Base-by-base conservation (phyloP, 768 basidiomycete genomes). In the Boletus rubroflammeus region DNA sequence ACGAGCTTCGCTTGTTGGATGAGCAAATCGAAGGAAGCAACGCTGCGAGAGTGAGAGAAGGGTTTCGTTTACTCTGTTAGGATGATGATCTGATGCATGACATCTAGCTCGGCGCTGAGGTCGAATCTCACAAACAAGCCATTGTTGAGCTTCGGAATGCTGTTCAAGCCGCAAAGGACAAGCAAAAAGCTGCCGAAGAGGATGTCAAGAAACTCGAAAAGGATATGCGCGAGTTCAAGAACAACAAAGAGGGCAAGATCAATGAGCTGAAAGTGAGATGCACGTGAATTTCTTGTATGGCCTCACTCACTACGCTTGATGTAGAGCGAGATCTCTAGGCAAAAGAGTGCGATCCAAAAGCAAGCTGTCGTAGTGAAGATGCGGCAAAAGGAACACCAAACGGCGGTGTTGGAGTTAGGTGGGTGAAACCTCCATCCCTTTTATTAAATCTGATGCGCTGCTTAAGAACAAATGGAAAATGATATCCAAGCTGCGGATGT, bases 211-310 rank as follows among this genome's bases (percentile, higher is more conserved):
- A 87, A 64, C 83, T 98, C 23, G 93, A 98, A 73, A 87, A 87
- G 63, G 97, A 99, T 68, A 98, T 99, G 93, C 83, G 83, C 51
- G 97, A 98, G 75, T 98, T 99, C 78, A 95, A 97, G 76, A 88
- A 95, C 72, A 95, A 99, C 75, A 97, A 97, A 69, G 97, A 98
- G 47, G 93, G 93, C 44, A 98, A 98, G 73, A 89, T 92, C 51
- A 88, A 87, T 17, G 90, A 98, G 67, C 81, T 98, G 59, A 97
- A 95, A 78, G 95, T 90, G 53, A 43, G 75, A 28, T 17, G 43
- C 19, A 44, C 25, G 39, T 31, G 6, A 8, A 44, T 26, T 51
- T 35, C 17, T 44, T 35, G 35, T 7, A 38, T 36, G 17, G 25
- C 5, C 29, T 50, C 23, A 29, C 35, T 44, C 48, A 51, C 43